phyloP scores from a whole-genome alignment of 208 protist species.

The Wallacemonas sp. region DNA sequence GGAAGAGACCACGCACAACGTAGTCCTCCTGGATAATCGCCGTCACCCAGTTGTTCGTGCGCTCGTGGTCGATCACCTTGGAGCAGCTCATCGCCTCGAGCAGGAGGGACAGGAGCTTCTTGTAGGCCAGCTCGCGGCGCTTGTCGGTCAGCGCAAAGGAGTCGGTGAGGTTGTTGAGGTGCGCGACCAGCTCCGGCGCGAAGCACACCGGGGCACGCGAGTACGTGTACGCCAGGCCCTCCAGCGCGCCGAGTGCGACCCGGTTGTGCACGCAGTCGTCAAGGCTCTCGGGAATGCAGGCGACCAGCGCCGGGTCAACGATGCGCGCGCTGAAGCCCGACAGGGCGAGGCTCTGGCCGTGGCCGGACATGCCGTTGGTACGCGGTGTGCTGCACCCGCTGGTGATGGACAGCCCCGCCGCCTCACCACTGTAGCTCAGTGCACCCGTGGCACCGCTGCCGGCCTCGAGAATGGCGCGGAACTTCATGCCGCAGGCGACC shows the following conservation, averaged over 20 bases:
- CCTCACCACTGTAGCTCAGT: neutral
- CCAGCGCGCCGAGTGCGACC: slow-evolving; percentile 61
- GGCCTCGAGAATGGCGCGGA: slow-evolving; percentile 26
- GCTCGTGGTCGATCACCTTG: slow-evolving; percentile 53
- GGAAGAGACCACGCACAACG: slow-evolving; percentile 71
- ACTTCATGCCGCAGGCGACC: slow-evolving; percentile 71
- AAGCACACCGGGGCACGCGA: slow-evolving; percentile 48
- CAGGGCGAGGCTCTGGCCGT: slow-evolving; percentile 32
- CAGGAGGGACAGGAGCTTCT: slow-evolving; percentile 66
- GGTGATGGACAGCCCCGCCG: slow-evolving; percentile 1
- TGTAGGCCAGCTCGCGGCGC: slow-evolving; percentile 62
- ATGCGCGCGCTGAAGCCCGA: slow-evolving; percentile 61
- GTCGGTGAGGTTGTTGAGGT: slow-evolving; percentile 74
- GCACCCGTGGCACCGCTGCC: neutral
- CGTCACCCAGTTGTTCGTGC: slow-evolving; percentile 73
- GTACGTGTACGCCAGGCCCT: slow-evolving; percentile 64
- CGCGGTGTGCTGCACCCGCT: slow-evolving; percentile 11
- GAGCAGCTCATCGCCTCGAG: slow-evolving; percentile 79
- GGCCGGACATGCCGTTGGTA: slow-evolving; percentile 4
- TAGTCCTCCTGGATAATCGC: slow-evolving; percentile 80
- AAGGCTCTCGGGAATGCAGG: slow-evolving; percentile 56
- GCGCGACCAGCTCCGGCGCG: slow-evolving; percentile 48
- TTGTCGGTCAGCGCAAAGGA: slow-evolving; percentile 58
- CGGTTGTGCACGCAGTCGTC: slow-evolving; percentile 61
- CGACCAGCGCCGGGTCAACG: slow-evolving; percentile 55